phyloP scores from a whole-genome alignment of 2,329 filamentous ascomycete genomes.

The Colletotrichum eleusines region DNA sequence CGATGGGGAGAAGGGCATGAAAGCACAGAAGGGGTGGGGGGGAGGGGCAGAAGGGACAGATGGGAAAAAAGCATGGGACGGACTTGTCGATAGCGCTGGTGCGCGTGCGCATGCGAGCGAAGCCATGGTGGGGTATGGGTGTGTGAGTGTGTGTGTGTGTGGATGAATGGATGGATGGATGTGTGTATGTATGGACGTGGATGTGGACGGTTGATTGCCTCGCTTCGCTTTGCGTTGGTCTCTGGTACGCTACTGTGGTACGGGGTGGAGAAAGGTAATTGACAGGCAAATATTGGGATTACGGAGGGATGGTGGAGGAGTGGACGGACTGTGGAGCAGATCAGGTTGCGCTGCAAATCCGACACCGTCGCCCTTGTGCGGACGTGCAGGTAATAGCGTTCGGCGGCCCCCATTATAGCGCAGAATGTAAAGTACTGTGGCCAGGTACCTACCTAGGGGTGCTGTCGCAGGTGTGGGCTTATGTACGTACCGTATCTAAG shows the following conservation, averaged over 20 bases:
- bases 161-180: background rate
- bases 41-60: slow-evolving; percentile 2
- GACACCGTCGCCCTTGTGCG: slow-evolving; percentile 1
- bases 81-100: slow-evolving; percentile 39
- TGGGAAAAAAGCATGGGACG: slow-evolving; percentile 28
- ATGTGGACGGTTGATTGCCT: slow-evolving; percentile 19
- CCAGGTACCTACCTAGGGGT: background rate
- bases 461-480: background rate
- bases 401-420: background rate
- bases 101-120: slow-evolving; percentile 11
- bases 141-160: slow-evolving; percentile 2
- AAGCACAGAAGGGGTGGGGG: background rate
- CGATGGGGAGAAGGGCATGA: background rate
- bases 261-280: slow-evolving; percentile 6
- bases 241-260: slow-evolving; percentile 10
- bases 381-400: background rate
- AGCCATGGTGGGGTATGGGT: slow-evolving; percentile 16
- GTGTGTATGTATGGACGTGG: slow-evolving; percentile 9
- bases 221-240: slow-evolving; percentile 16
- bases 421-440: too few relatives aligned
- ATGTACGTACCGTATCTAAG: background rate
- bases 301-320: slow-evolving; percentile 7
- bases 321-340: slow-evolving; percentile 28
- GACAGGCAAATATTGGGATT: slow-evolving; percentile 12
- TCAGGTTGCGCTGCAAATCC: slow-evolving; percentile 35